These are phyloP conservation scores for Fusarium anthophilum DNA, from an alignment of 2,329 filamentous ascomycete species.

Conservation along the genomic window DNA sequence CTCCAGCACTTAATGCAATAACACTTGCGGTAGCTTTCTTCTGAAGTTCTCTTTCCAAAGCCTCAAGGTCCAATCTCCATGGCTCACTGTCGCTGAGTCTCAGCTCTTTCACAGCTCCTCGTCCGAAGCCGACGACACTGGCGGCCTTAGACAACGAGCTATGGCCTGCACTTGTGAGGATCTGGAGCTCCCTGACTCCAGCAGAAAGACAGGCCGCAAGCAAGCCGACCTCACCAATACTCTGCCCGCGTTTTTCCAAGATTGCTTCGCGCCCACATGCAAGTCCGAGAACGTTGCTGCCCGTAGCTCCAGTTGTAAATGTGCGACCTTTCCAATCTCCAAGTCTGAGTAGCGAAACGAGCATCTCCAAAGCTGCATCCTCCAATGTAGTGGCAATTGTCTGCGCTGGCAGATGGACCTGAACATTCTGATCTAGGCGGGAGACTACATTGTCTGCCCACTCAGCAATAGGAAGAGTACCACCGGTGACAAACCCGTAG, in stretches of 20 bases:
- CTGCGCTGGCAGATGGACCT: conserved; percentile 82
- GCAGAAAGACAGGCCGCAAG: conserved; percentile 71
- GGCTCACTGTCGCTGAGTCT: conserved; percentile 60
- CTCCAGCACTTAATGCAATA: conserved; percentile 82
- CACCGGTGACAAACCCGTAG: conserved; percentile 91
- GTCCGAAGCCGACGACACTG: conserved; percentile 81
- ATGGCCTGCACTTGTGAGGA: conserved; percentile 84
- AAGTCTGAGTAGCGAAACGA: conserved; percentile 73
- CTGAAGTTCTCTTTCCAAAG: conserved; percentile 68
- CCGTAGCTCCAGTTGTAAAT: conserved; percentile 72
- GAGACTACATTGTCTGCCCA: conserved; percentile 87
- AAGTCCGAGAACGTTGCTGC: conserved; percentile 83
- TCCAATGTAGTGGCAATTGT: conserved; percentile 81
- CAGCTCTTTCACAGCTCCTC: conserved; percentile 72
- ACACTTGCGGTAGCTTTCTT: conserved; percentile 70
- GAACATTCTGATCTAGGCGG: conserved; percentile 82
- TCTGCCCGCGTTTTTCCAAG: conserved; percentile 50
- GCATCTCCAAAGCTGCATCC: conserved; percentile 73
- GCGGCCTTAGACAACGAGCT: conserved; percentile 88
- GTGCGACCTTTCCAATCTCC: conserved; percentile 66
- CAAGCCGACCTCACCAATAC: conserved; percentile 76
- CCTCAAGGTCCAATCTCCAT: conserved; percentile 75
- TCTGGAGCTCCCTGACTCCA: conserved; percentile 73
- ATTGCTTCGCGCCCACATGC: conserved; percentile 72
- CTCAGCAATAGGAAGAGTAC: conserved; percentile 79